These are phyloP conservation scores for Sungouiella thailandica DNA, from an alignment of 805 yeast genomes.

Conservation along the genomic window DNA sequence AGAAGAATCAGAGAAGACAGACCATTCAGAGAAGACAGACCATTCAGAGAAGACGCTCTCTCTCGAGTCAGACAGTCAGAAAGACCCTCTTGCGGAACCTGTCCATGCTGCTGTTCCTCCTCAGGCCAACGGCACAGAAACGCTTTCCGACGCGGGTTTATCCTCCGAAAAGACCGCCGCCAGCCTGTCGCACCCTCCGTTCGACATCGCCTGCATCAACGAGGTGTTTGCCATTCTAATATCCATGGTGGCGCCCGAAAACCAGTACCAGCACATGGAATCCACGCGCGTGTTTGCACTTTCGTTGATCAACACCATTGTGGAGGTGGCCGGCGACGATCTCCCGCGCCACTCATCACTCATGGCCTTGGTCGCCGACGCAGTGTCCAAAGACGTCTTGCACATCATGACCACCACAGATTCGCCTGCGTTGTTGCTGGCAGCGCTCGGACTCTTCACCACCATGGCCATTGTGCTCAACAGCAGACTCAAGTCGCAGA, in stretches of 20 bases:
- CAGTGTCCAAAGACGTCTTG: conserved; percentile 79
- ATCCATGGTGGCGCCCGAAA: conserved; percentile 76
- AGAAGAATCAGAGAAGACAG: too few relatives aligned
- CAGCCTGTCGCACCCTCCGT: conserved; percentile 37
- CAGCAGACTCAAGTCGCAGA: conserved; percentile 65
- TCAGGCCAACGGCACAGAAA: too few relatives aligned
- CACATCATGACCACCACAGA: conserved; percentile 73
- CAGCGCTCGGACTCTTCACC: conserved; percentile 70
- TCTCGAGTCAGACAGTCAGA: too few relatives aligned
- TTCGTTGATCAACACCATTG: conserved; percentile 65
- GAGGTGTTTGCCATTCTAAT: conserved; percentile 73
- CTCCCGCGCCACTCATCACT: conserved; percentile 59
- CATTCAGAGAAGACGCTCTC: too few relatives aligned
- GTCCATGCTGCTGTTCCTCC: too few relatives aligned
- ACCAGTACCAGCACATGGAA: conserved; percentile 82
- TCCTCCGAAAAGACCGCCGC: not conserved
- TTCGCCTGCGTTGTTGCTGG: conserved; percentile 65
- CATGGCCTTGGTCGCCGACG: conserved; percentile 66
- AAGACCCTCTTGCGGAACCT: not conserved
- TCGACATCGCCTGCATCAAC: conserved; percentile 69
- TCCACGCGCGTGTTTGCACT: conserved; percentile 81
- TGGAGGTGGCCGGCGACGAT: conserved; percentile 73
- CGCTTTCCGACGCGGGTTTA: too few relatives aligned
- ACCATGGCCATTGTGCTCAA: conserved; percentile 68
- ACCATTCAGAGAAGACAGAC: too few relatives aligned